Conservation (phyloP, 495 filamentous ascomycete genomes). For the Hypoxylon perforatum region DNA sequence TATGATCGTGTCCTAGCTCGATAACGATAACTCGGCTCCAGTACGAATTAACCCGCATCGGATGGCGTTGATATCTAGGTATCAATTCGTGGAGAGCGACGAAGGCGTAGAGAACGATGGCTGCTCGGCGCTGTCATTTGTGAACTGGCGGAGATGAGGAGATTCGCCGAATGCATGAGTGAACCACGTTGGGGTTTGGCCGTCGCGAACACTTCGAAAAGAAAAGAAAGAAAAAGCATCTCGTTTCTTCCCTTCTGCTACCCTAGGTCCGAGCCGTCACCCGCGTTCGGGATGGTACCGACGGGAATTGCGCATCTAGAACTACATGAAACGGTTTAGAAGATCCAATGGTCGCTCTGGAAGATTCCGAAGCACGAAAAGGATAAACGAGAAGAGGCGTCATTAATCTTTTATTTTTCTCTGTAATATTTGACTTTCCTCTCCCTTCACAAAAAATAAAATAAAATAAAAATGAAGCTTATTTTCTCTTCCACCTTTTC, state of each 20-base stretch:
- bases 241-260: conserved; percentile 1
- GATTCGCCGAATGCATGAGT: conserved; percentile 16
- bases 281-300: neutral
- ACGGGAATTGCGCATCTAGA: neutral
- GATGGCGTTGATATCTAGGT: neutral
- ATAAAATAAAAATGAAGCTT: conserved; percentile 35
- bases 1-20: no score
- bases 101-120: neutral
- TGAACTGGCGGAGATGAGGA: conserved; percentile 34
- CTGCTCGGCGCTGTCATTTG: neutral
- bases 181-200: conserved; percentile 21
- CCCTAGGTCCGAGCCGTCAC: conserved; percentile 14
- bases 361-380: conserved; percentile 26
- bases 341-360: conserved; percentile 26
- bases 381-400: conserved; percentile 6
- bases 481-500: conserved; percentile 34
- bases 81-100: conserved; percentile 12
- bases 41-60: no score
- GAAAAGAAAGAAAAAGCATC: conserved; percentile 5
- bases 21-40: no score
- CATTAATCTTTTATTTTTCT: conserved; percentile 6
- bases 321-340: conserved; percentile 2
- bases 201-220: conserved; percentile 4
- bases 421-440: neutral
- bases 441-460: conserved; percentile 1